Evolutionary conservation across 352 stramenopile genomes (phyloP), one percentile per base, ranked within the genome.

Genomic region (Globisporangium canariense): DNA sequence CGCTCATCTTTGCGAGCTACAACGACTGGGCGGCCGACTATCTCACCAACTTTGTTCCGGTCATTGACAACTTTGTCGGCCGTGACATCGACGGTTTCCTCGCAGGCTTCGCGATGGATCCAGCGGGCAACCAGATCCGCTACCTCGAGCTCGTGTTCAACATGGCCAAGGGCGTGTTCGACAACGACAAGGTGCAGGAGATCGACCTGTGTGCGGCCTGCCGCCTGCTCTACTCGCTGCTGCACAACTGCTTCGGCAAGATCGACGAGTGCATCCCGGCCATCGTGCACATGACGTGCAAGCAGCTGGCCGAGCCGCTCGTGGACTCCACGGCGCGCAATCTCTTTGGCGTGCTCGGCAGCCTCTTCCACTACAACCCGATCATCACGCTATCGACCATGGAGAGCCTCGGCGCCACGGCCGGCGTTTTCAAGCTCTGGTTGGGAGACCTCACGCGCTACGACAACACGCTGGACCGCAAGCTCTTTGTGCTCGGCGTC

Each of bases 11-110:
- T 65, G 66, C 88, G 47, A 94, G 93, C 51, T 98, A 98, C 76
- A 86, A 98, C 64, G 83, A 97, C 64, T 99, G 90, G 83, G 96
- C 96, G 0, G 97, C 96, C 32, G 97, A 99, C 75, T 99, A 99
- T 71, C 66, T 99, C 47, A 93, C 91, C 20, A 97, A 98, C 71
- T 98, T 99, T 70, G 91, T 97, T 55, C 87, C 86, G 2, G 95
- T 98, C 40, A 90, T 99, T 43, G 96, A 99, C 73, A 98, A 98
- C 73, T 99, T 97, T 70, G 97, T 99, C 0, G 83, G 81, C 22
- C 81, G 86, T 40, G 83, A 93, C 68, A 78, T 89, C 4, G 80
- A 89, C 16, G 81, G 77, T 30, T 93, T 95, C 62, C 61, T 93
- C 28, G 65, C 78, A 0, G 81, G 84, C 22, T 73, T 77, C 7